Conservation (phyloP, 2,329 filamentous ascomycete genomes). For the Cercospora citrullina region DNA sequence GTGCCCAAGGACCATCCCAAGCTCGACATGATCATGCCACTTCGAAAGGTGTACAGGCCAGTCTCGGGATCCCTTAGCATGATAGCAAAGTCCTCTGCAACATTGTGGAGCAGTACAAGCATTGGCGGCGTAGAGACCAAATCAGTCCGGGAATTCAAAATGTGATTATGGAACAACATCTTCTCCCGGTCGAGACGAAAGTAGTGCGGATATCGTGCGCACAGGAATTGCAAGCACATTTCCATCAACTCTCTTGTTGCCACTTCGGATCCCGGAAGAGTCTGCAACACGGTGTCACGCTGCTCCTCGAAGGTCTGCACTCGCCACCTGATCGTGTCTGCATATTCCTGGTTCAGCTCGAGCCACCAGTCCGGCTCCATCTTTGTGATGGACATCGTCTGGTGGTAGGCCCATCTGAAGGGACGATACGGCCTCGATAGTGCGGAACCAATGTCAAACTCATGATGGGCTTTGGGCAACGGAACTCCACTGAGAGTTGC, state of each 20-base stretch:
- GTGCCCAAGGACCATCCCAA: slow-evolving; percentile 75
- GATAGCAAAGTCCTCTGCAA: slow-evolving; percentile 82
- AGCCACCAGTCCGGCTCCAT: slow-evolving; percentile 84
- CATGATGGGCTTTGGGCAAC: slow-evolving; percentile 61
- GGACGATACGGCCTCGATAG: slow-evolving; percentile 74
- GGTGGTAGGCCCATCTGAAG: slow-evolving; percentile 80
- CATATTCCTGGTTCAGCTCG: slow-evolving; percentile 78
- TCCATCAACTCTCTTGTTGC: slow-evolving; percentile 87
- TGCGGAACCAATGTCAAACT: slow-evolving; percentile 70
- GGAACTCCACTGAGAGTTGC: slow-evolving; percentile 72
- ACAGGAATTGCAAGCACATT: slow-evolving; percentile 78
- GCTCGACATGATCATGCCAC: slow-evolving; percentile 74
- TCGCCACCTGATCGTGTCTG: slow-evolving; percentile 66
- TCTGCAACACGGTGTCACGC: slow-evolving; percentile 64
- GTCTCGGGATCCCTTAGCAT: slow-evolving; percentile 69
- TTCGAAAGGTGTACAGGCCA: slow-evolving; percentile 72
- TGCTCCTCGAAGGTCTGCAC: slow-evolving; percentile 64
- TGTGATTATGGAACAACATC: slow-evolving; percentile 64
- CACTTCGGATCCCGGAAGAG: slow-evolving; percentile 72
- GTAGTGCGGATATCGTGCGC: slow-evolving; percentile 71
- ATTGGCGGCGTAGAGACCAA: slow-evolving; percentile 65
- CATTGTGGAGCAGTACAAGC: slow-evolving; percentile 69
- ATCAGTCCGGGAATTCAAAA: slow-evolving; percentile 63
- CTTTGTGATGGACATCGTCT: slow-evolving; percentile 88
- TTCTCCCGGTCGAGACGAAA: slow-evolving; percentile 62